Evolutionary conservation across 805 yeast species (phyloP).

Genomic region (Wickerhamiella brachini): DNA sequence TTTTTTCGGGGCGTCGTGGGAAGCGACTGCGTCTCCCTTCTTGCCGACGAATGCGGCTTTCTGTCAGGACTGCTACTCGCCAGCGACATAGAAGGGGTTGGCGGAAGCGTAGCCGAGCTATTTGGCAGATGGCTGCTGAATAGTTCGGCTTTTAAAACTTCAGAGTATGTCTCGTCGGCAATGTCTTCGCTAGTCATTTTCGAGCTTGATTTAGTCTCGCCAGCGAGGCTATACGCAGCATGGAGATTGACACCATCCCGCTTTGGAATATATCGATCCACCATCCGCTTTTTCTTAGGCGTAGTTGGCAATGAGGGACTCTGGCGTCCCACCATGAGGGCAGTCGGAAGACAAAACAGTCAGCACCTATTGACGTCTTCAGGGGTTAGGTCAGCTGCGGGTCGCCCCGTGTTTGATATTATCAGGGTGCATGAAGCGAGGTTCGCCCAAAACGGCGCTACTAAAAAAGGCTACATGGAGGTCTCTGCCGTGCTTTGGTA

Average conservation of each 20-base stretch:
- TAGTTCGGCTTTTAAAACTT: conserved; percentile 74
- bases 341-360: not conserved
- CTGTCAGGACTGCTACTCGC: conserved; percentile 4
- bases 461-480: not conserved
- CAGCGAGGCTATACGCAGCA: conserved; percentile 57
- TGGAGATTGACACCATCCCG: conserved; percentile 77
- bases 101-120: not conserved
- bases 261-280: conserved; percentile 76
- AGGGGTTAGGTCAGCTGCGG: not conserved
- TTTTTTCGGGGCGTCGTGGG: conserved; percentile 15
- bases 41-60: not conserved
- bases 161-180: conserved; percentile 75
- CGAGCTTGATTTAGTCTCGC: conserved; percentile 17
- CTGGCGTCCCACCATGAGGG: not conserved
- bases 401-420: not conserved
- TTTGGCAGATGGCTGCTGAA: conserved; percentile 74
- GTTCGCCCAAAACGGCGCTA: not conserved
- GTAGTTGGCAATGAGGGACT: conserved; percentile 11
- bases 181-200: conserved; percentile 23
- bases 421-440: not conserved
- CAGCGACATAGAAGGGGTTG: not conserved
- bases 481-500: not conserved
- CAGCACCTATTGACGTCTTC: not conserved
- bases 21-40: conserved; percentile 7
- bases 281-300: conserved; percentile 12